Base-by-base conservation (phyloP, 2,329 filamentous ascomycete species). In the Fusarium incarnatum region DNA sequence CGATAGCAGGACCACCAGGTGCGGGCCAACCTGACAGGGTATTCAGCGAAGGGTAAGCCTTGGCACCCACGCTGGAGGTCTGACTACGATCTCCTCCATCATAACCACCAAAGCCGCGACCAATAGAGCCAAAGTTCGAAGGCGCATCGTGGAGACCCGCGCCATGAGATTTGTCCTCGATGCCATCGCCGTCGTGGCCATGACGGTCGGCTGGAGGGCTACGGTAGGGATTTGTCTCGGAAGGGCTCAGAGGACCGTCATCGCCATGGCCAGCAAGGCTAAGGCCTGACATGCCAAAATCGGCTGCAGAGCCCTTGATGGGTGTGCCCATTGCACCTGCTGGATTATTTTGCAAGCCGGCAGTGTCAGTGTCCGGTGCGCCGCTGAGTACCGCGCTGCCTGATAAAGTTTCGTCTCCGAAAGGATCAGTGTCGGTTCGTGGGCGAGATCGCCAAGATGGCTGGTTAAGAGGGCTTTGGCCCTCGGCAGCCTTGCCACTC, bases 211-310 rank as follows among this genome's bases (percentile, higher is more conserved):
- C 92, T 10, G 92, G 89, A 4, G 96, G 96, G 78, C 95, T 98
- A 70, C 94, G 93, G 78, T 96, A 99, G 3, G 96, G 96, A 77
- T 99, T 99, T 5, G 96, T 98, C 76, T 97, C 93, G 0, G 94
- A 96, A 13, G 96, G 96, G 78, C 95, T 98, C 76, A 93, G 88
- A 1, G 92, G 91, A 62, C 94, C 92, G n/a, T 79, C 82, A 57
- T 89, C 86, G 40, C 88, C 85, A 50, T 89, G 84, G 53, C 85
- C 85, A 79, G 77, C 89, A 76, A 83, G 85, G 80, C 81, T 87
- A 73, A 87, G 83, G 73, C 87, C 87, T 16, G 87, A 82, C 86
- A 91, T 89, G 46, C 88, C 88, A 73, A 91, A 89, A 64, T 91
- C 88, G 42, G 84, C 81, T 7, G 86, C 80, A 6, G 82, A 83